A percentile compares a stretch with the other conserved stretches of the same genome.
phyloP scores from a whole-genome alignment of 1,139 yeast species.

The Pichia norvegensis region DNA sequence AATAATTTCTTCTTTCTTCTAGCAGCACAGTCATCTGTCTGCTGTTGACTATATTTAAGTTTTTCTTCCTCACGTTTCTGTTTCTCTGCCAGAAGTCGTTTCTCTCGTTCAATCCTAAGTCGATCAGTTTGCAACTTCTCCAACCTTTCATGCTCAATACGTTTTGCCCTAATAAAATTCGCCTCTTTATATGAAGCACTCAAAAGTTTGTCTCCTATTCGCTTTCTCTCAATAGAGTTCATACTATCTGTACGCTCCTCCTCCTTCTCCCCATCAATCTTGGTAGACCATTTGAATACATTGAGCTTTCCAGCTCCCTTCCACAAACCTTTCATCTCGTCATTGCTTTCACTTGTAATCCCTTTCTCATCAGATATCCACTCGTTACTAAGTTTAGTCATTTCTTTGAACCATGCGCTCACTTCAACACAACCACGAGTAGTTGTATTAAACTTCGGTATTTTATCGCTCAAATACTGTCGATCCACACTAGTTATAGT shows the following conservation, averaged over 20 bases:
- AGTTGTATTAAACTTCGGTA: constrained; percentile 12
- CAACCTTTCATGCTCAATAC: constrained; percentile 4
- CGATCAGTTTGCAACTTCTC: constrained; percentile 4
- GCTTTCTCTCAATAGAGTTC: constrained; percentile 1
- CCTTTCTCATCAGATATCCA: constrained; percentile 23
- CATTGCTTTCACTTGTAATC: background rate
- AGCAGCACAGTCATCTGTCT: constrained; percentile 1
- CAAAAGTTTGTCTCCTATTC: constrained; percentile 7
- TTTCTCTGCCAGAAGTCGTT: background rate
- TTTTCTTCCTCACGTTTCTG: background rate
- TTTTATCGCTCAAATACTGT: constrained; percentile 4
- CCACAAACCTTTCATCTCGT: background rate
- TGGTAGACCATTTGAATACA: constrained; percentile 14
- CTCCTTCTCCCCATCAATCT: constrained; percentile 2
- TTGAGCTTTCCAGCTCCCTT: constrained; percentile 2
- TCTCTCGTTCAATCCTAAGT: constrained; percentile 14
- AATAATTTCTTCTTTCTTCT: constrained; percentile 6
- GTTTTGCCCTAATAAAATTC: constrained; percentile 10
- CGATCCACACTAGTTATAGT: constrained; percentile 13
- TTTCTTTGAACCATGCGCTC: constrained; percentile 10
- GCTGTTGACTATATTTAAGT: background rate
- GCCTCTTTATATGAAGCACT: constrained; percentile 10
- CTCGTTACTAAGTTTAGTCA: constrained; percentile 12
- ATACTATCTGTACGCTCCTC: background rate
- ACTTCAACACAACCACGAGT: constrained; percentile 16